These are phyloP conservation scores for Prototheca cutis DNA, from an alignment of 163 green algal genomes.

Conservation along the genomic window DNA sequence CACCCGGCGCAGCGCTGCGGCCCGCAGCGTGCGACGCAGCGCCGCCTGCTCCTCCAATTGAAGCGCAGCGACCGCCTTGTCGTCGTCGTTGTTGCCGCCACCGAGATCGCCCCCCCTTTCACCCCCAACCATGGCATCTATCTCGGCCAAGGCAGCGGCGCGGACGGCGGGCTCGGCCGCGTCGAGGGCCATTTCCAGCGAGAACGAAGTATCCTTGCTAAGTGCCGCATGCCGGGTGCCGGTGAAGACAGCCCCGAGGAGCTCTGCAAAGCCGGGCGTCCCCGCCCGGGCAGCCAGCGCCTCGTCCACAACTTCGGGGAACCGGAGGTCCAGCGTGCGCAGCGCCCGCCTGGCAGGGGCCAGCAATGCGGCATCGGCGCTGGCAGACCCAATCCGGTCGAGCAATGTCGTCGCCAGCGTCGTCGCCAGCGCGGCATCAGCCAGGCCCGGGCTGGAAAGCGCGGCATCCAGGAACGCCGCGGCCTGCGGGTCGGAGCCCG, in stretches of 20 bases:
- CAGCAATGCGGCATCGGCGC: no score
- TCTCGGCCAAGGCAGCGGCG: no score
- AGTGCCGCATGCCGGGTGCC: constrained; percentile 24
- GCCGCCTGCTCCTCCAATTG: no score
- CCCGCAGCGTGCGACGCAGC: background rate
- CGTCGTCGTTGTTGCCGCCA: no score
- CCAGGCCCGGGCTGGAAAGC: constrained; percentile 12
- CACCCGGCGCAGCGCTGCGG: constrained; percentile 26
- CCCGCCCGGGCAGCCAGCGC: constrained; percentile 27
- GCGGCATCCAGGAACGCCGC: constrained; percentile 17
- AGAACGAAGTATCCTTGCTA: no score
- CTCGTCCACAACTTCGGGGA: constrained; percentile 40
- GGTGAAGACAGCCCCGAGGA: constrained; percentile 24
- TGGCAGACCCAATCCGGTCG: no score
- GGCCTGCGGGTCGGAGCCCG: background rate
- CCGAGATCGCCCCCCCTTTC: no score
- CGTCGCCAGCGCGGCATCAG: background rate
- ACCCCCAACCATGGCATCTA: no score
- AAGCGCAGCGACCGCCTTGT: no score
- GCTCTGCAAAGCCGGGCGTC: constrained; percentile 1
- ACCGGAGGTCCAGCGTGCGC: constrained; percentile 32
- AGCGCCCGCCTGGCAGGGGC: constrained; percentile 25
- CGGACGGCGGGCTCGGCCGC: constrained; percentile 28
- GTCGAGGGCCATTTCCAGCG: constrained; percentile 39
- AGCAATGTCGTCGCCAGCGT: no score